Percentiles rank a stretch among this genome's conserved stretches.
These are phyloP conservation scores for Podospora conica DNA, from an alignment of 495 filamentous ascomycete genomes.

Conservation along the genomic window DNA sequence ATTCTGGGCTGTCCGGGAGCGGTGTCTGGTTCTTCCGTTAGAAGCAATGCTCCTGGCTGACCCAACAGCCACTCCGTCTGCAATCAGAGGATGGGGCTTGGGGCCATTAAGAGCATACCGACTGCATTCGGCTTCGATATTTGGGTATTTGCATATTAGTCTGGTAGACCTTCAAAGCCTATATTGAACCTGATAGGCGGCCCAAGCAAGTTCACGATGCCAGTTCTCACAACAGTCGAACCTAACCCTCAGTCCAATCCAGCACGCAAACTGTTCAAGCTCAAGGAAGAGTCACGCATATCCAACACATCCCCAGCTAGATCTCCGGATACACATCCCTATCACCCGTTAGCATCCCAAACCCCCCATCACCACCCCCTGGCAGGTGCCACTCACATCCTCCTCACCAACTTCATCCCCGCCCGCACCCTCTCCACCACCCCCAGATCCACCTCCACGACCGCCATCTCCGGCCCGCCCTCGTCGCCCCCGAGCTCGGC, in stretches of 20 bases:
- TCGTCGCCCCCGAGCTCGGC: slow-evolving; percentile 50
- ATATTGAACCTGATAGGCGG: too few species aligned
- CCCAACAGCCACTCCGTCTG: too few species aligned
- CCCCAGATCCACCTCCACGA: slow-evolving; percentile 43
- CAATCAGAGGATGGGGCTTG: too few species aligned
- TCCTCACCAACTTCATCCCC: slow-evolving; percentile 59
- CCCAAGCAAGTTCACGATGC: background rate
- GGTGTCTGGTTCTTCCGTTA: too few species aligned
- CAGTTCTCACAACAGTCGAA: background rate
- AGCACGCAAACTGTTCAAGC: background rate
- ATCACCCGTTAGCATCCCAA: background rate
- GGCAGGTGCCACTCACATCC: slow-evolving; percentile 39
- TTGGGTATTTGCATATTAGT: too few species aligned
- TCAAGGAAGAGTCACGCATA: background rate
- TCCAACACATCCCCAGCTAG: slow-evolving; percentile 2
- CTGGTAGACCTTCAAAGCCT: too few species aligned
- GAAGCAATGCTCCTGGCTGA: too few species aligned
- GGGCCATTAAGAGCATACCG: too few species aligned
- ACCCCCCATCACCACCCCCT: background rate
- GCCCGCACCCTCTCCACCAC: slow-evolving; percentile 44
- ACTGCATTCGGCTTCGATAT: too few species aligned
- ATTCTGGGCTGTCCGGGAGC: too few species aligned
- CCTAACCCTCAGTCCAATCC: background rate
- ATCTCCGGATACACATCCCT: slow-evolving; percentile 28
- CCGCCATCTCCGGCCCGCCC: slow-evolving; percentile 38